A percentile compares a stretch with the other conserved stretches of the same genome.
phyloP scores from a whole-genome alignment of 169 alveolate genomes.

The Plasmodium vivax region DNA sequence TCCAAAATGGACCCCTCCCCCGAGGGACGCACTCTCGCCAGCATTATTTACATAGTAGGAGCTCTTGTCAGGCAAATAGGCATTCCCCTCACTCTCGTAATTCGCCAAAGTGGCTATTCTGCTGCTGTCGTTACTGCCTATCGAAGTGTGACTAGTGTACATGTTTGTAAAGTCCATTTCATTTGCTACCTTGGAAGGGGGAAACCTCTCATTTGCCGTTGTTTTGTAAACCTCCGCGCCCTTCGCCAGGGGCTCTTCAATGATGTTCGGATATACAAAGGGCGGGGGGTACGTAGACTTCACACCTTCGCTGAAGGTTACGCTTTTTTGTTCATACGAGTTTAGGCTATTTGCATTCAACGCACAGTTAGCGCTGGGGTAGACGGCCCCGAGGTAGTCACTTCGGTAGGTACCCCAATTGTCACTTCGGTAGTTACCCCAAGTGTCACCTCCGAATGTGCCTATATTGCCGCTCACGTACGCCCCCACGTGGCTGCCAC shows the following conservation, averaged over 20 bases:
- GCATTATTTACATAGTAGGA: not conserved
- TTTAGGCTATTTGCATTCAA: not conserved
- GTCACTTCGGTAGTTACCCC: not conserved
- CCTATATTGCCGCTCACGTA: not conserved
- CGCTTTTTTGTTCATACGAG: not conserved
- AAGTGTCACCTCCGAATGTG: not conserved
- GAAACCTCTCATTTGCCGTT: not conserved
- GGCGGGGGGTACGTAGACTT: not conserved
- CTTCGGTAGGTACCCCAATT: not conserved
- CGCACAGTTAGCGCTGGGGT: not conserved
- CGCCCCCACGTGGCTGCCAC: not conserved
- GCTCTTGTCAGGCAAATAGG: not conserved
- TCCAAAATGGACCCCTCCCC: not conserved
- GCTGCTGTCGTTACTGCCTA: constrained; percentile 12
- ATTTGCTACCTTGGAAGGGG: constrained; percentile 5
- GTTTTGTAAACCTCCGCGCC: not conserved
- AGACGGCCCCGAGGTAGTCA: not conserved
- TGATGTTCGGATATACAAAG: not conserved
- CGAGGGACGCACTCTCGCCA: not conserved
- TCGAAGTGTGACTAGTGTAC: constrained; percentile 49
- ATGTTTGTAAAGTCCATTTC: constrained; percentile 64
- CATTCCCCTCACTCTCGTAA: constrained; percentile 1
- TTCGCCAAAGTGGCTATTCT: not conserved
- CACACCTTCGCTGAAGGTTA: not conserved
- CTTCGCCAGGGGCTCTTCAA: not conserved